Base-by-base conservation (phyloP, 176 grass and related monocot species). In the Echinochloa phyllopogon region DNA sequence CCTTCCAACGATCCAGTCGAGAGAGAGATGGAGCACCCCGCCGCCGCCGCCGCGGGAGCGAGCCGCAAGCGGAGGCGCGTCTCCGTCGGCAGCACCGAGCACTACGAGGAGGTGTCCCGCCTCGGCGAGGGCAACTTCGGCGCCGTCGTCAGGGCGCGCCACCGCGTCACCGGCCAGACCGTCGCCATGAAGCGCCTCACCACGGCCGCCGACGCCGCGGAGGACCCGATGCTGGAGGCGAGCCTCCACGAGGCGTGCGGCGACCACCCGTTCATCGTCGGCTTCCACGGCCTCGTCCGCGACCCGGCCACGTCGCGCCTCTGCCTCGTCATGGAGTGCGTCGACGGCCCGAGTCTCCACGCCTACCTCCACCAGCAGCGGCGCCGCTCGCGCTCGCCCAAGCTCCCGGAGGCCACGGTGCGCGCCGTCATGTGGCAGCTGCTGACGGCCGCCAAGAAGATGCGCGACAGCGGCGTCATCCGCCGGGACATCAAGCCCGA, bases 181-280 rank as follows among this genome's bases (percentile, higher is more conserved):
- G 57, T 60, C n/a, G 57, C 57, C 57, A 60, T 60, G n/a, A 60
- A 60, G 57, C 57, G n/a, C 57, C 57, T 60, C 57, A 24, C n/a
- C 57, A 1, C 8, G 3, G 9, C 8, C n/a, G n/a, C 10, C 57
- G 56, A 58, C 56, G 20, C 6, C 48, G 50, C 50, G 15, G 57
- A 60, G n/a, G 57, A 60, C 57, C 57, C 57, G 9, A 4, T 25
- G 7, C 57, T 0, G 2, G 57, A 60, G n/a, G 57, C 57, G 20
- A 12, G n/a, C 57, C 10, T 25, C 57, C 57, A 60, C 57, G 57
- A 60, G 57, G 57, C 57, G n/a, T 60, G 57, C 57, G n/a, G 9
- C n/a, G 57, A 8, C 57, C n/a, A 25, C 57, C 57, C 57, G 1
- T 60, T 11, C 57, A 25, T 60, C 57, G 57, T 25, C 57, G 57